phyloP scores from a whole-genome alignment of 2,329 filamentous ascomycete genomes.

The Cladophialophora bantiana region DNA sequence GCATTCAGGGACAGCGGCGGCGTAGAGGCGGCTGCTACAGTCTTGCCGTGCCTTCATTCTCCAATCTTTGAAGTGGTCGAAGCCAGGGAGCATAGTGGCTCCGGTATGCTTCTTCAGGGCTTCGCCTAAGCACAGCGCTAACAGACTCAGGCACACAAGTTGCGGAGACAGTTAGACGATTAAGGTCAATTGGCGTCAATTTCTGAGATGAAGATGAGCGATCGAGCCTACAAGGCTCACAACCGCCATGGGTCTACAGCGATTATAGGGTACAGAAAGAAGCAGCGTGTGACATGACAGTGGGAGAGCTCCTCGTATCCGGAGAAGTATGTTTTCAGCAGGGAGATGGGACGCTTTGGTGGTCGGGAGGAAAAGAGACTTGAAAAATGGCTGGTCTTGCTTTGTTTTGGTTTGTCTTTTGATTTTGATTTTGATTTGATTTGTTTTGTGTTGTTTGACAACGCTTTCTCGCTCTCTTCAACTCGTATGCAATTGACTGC shows the following conservation, averaged over 20 bases:
- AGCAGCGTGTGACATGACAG: background rate
- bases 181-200: slow-evolving; percentile 32
- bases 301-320: background rate
- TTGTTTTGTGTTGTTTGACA: background rate
- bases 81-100: slow-evolving; percentile 25
- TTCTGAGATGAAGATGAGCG: slow-evolving; percentile 9
- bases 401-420: background rate
- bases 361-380: background rate
- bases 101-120: slow-evolving; percentile 18
- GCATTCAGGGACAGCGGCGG: slow-evolving; percentile 2
- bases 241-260: background rate
- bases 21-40: slow-evolving; percentile 11
- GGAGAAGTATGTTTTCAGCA: background rate
- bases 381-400: background rate
- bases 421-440: background rate
- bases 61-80: slow-evolving; percentile 36
- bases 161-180: slow-evolving; percentile 17
- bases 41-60: slow-evolving; percentile 33
- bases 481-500: background rate
- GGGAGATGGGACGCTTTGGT: background rate
- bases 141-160: slow-evolving; percentile 22
- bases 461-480: background rate
- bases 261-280: background rate
- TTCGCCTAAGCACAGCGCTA: background rate
- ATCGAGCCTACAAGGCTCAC: background rate